Conservation (phyloP, 768 basidiomycete species). For the Steccherinum ochraceum region DNA sequence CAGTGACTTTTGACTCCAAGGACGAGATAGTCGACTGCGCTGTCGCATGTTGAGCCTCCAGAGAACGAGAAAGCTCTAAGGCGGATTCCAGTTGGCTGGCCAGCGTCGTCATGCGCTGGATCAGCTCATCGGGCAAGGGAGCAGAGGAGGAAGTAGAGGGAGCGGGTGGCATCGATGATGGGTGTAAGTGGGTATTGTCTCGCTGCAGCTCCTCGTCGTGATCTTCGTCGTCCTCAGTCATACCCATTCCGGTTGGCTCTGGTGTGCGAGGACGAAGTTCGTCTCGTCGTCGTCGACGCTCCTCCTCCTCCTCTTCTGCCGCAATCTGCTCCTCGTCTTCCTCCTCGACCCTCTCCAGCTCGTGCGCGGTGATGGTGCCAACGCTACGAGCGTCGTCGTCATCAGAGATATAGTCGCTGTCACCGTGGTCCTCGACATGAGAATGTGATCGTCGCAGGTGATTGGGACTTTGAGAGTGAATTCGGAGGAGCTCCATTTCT, state of each 20-base stretch:
- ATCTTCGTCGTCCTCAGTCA: slow-evolving; percentile 36
- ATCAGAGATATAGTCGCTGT: slow-evolving; percentile 24
- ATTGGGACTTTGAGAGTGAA: slow-evolving; percentile 18
- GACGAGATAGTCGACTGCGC: slow-evolving; percentile 70
- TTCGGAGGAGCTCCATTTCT: slow-evolving; percentile 35
- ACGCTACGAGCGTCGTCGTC: slow-evolving; percentile 60
- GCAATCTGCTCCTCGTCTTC: slow-evolving; percentile 59
- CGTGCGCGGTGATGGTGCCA: slow-evolving; percentile 61
- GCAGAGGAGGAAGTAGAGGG: slow-evolving; percentile 1
- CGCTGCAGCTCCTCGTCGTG: slow-evolving; percentile 18
- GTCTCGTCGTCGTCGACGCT: slow-evolving; percentile 36
- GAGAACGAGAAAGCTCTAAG: slow-evolving; percentile 59
- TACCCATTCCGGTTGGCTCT: slow-evolving; percentile 58
- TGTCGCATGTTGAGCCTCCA: slow-evolving; percentile 72
- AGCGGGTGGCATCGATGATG: slow-evolving; percentile 7
- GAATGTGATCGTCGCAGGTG: slow-evolving; percentile 14
- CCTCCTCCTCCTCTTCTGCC: slow-evolving; percentile 40
- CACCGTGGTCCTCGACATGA: slow-evolving; percentile 14
- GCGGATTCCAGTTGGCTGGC: slow-evolving; percentile 73
- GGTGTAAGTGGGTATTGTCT: slow-evolving; percentile 4
- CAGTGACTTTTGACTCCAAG: slow-evolving; percentile 61
- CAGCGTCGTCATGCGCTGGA: slow-evolving; percentile 53
- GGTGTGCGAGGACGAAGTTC: slow-evolving; percentile 74
- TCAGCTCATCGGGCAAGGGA: slow-evolving; percentile 47
- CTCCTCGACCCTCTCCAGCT: slow-evolving; percentile 67